phyloP scores from a whole-genome alignment of 257 asterid species.

The Fraxinus pennsylvanica region DNA sequence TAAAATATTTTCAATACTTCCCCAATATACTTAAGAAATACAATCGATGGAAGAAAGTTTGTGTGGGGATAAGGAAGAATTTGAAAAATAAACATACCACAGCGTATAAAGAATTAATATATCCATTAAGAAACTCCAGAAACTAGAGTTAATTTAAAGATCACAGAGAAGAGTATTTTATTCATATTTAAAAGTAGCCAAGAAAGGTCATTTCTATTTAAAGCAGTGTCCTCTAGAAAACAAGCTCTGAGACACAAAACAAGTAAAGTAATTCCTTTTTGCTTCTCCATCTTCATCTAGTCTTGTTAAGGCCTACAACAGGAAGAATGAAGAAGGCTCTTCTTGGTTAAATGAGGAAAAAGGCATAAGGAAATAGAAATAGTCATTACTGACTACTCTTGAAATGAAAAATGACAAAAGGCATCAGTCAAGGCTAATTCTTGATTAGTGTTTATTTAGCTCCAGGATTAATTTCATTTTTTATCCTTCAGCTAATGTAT shows the following conservation, averaged over 20 bases:
- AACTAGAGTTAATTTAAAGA: slow-evolving; percentile 19
- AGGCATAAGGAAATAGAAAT: slow-evolving; percentile 28
- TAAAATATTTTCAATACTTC: slow-evolving; percentile 1
- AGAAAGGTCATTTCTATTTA: background rate
- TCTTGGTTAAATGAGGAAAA: slow-evolving; percentile 39
- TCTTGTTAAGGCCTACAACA: slow-evolving; percentile 80
- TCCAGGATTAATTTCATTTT: too few relatives aligned
- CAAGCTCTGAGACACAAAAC: background rate
- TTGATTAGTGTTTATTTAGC: too few relatives aligned
- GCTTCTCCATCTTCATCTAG: slow-evolving; percentile 86
- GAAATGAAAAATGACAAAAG: slow-evolving; percentile 27
- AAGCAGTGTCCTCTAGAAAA: background rate
- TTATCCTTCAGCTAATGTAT: too few relatives aligned
- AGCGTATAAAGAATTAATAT: background rate
- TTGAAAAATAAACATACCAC: slow-evolving; percentile 9
- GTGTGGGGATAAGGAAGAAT: slow-evolving; percentile 10
- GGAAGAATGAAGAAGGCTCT: slow-evolving; percentile 54
- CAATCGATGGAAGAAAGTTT: slow-evolving; percentile 12
- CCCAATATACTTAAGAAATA: slow-evolving; percentile 1
- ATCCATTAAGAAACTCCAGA: slow-evolving; percentile 17
- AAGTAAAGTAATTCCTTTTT: slow-evolving; percentile 41
- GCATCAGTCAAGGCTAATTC: too few relatives aligned
- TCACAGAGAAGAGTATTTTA: slow-evolving; percentile 10
- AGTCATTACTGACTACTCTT: slow-evolving; percentile 9
- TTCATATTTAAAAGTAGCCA: slow-evolving; percentile 20